Conservation (phyloP, 2,329 filamentous ascomycete genomes). For the Ophiostoma tasmaniense region DNA sequence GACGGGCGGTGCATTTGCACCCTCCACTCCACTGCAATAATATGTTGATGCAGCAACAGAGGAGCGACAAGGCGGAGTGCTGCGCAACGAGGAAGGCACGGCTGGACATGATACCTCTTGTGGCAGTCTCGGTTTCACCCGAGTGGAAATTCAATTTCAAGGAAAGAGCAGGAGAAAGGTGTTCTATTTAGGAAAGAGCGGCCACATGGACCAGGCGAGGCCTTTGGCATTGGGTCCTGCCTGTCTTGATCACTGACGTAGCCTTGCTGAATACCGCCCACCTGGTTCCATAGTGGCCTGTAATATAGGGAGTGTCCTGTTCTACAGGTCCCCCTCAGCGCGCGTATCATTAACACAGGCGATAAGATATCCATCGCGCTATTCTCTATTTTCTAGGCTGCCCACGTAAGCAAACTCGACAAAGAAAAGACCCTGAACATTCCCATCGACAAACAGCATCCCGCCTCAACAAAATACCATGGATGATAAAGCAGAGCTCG, state of each 20-base stretch:
- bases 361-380: neutral
- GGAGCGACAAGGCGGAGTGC: conserved; percentile 4
- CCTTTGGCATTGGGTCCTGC: neutral
- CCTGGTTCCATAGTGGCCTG: neutral
- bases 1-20: neutral
- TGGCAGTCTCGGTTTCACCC: conserved; percentile 6
- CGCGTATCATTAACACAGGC: neutral
- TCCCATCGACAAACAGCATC: neutral
- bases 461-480: conserved; percentile 9
- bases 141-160: conserved; percentile 5
- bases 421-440: neutral
- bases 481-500: conserved; percentile 37
- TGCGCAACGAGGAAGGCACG: conserved; percentile 9
- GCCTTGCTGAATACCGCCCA: neutral
- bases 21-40: conserved; percentile 15
- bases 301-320: neutral
- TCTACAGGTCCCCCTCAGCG: neutral
- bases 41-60: conserved; percentile 19
- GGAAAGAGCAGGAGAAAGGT: neutral
- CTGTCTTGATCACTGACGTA: neutral
- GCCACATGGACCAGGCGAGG: neutral
- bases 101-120: conserved; percentile 3
- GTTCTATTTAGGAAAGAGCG: neutral
- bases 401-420: neutral
- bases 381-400: neutral